Base-by-base conservation (phyloP, 306 rosid species). In the Malus sylvestris region DNA sequence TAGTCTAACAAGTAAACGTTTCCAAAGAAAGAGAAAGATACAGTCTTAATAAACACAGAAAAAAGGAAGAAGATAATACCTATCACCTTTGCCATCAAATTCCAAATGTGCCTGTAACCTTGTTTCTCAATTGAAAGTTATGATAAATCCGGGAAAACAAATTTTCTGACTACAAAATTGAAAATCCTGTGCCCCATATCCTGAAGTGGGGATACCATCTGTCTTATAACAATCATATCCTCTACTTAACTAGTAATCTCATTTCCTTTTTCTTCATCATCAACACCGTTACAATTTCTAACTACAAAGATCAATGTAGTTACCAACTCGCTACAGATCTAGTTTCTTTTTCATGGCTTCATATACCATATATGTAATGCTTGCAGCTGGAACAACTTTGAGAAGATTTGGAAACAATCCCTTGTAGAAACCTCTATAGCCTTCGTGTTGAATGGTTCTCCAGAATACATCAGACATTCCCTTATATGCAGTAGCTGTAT, bases 331-430 rank as follows among this genome's bases (percentile, higher is more conserved):
- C 82, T 90, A 95, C 40, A 95, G 93, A 81, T 90, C 90, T 90
- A 92, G 83, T 78, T 88, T 73, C 80, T 89, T 95, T 72, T 95
- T 92, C 96, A 90, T 95, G 63, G 79, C 67, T 81, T 92, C 98
- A 77, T 92, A 95, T 76, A 92, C 97, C 91, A 95, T 51, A 71
- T 95, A 95, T 40, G 97, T 92, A 84, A 95, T 90, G 76, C 97
- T 95, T 79, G 98, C 98, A 1, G 97, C 88, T 2, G 97, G 97
- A 46, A 95, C 97, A 61, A 95, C 97, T 88, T 95, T 95, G 74
- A 95, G 97, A 70, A 95, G 78, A 84, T 89, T 92, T 20, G 98
- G 98, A 81, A 95, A 85, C 73, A 95, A 74, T 80, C 98, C 98
- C 83, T 95, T 95, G 89, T 90, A 95, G 88, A 95, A 92, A 65